Evolutionary conservation across 2,329 filamentous ascomycete species (phyloP).

Genomic region (Capronia americana): DNA sequence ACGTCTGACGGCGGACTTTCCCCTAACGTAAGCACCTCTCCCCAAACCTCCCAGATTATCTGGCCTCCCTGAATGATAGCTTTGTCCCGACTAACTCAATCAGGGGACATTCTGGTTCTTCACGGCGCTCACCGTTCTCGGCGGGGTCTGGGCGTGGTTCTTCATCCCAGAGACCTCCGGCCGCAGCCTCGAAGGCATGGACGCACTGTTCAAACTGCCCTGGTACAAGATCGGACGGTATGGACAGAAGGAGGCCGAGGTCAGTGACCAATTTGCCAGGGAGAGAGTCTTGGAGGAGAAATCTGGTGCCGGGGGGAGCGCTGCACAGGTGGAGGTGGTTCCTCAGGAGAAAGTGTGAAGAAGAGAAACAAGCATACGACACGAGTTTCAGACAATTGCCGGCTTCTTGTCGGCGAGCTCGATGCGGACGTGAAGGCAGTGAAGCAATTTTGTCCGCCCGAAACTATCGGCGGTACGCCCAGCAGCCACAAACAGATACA

Average conservation of each 20-base stretch:
- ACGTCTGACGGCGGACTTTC: slow-evolving; percentile 50
- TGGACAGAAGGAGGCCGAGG: slow-evolving; percentile 29
- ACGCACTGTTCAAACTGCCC: slow-evolving; percentile 72
- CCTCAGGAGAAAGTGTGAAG: slow-evolving; percentile 22
- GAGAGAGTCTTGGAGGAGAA: slow-evolving; percentile 29
- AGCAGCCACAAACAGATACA: neutral
- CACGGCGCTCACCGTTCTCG: slow-evolving; percentile 69
- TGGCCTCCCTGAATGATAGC: neutral
- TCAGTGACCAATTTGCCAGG: slow-evolving; percentile 14
- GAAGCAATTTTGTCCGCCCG: neutral
- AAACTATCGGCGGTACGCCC: neutral
- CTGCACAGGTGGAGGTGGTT: slow-evolving; percentile 17
- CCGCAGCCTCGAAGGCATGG: slow-evolving; percentile 64
- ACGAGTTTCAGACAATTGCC: neutral
- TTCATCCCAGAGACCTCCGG: slow-evolving; percentile 76
- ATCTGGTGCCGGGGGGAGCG: slow-evolving; percentile 7
- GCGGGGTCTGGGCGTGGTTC: slow-evolving; percentile 73
- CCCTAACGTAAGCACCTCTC: slow-evolving; percentile 45
- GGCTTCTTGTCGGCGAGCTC: neutral
- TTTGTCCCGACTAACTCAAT: neutral
- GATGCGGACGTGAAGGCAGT: neutral
- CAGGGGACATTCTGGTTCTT: slow-evolving; percentile 79
- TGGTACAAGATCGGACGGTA: slow-evolving; percentile 73
- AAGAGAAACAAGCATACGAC: neutral
- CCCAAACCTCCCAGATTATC: neutral